phyloP scores from a whole-genome alignment of 169 alveolate species.

The Plasmodium malariae region DNA sequence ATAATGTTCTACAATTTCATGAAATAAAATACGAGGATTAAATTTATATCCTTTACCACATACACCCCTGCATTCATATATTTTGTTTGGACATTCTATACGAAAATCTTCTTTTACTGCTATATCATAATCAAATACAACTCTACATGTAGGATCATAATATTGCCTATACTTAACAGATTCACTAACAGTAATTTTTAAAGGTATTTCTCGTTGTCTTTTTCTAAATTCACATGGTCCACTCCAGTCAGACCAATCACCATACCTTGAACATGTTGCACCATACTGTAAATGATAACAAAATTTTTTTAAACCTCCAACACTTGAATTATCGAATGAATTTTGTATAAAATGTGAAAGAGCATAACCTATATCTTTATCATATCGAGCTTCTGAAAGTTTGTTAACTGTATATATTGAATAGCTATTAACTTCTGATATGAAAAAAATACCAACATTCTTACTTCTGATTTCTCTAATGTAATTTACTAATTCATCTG shows the following conservation, averaged over 20 bases:
- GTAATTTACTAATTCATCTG: slow-evolving; percentile 40
- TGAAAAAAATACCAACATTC: slow-evolving; percentile 25
- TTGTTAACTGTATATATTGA: background rate
- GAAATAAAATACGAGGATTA: background rate
- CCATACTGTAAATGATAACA: slow-evolving; percentile 61
- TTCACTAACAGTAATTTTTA: slow-evolving; percentile 1
- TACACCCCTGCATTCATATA: slow-evolving; percentile 58
- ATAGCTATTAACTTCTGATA: background rate
- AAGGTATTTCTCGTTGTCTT: slow-evolving; percentile 45
- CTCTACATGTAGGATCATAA: slow-evolving; percentile 41
- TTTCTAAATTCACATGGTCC: slow-evolving; percentile 71
- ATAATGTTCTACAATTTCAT: slow-evolving; percentile 34
- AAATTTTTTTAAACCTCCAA: slow-evolving; percentile 26
- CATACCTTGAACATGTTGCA: slow-evolving; percentile 33
- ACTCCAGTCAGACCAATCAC: slow-evolving; percentile 65
- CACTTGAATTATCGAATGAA: background rate
- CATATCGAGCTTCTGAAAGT: slow-evolving; percentile 20
- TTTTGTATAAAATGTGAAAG: slow-evolving; percentile 15
- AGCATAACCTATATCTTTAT: background rate
- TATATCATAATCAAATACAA: slow-evolving; percentile 22
- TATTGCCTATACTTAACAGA: background rate
- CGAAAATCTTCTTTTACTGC: slow-evolving; percentile 33
- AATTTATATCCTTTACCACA: slow-evolving; percentile 59
- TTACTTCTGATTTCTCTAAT: slow-evolving; percentile 58
- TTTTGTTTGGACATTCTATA: slow-evolving; percentile 7